Conservation (phyloP, 2,329 filamentous ascomycete genomes). For the Fusarium fujikuroi region DNA sequence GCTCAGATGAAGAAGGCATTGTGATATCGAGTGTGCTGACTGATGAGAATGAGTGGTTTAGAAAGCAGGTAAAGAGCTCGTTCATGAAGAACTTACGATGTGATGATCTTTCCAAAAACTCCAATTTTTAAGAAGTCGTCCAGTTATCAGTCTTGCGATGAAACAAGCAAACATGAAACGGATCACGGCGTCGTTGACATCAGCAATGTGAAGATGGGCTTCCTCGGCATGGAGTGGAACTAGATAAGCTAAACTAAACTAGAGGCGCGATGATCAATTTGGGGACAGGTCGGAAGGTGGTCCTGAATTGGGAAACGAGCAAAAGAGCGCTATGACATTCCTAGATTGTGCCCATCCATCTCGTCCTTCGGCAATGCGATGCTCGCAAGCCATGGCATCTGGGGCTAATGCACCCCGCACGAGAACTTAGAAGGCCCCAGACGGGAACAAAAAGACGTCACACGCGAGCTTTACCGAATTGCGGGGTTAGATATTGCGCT, state of each 20-base stretch:
- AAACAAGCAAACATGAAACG: not conserved
- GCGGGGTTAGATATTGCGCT: not conserved
- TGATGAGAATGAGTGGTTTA: not conserved
- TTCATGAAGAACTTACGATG: not conserved
- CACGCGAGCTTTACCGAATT: not conserved
- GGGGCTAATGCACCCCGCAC: slow-evolving; percentile 34
- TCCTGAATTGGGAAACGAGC: slow-evolving; percentile 15
- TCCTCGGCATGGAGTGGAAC: not conserved
- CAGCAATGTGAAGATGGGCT: not conserved
- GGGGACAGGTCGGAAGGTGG: slow-evolving; percentile 34
- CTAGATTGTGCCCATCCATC: not conserved
- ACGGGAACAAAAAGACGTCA: not conserved
- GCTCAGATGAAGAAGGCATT: slow-evolving; percentile 24
- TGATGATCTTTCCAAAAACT: not conserved
- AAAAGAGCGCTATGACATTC: not conserved
- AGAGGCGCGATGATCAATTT: not conserved
- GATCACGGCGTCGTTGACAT: not conserved
- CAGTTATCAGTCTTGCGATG: slow-evolving; percentile 6
- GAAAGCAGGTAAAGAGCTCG: not conserved
- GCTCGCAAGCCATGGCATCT: slow-evolving; percentile 18
- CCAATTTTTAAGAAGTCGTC: not conserved
- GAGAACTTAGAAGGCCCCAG: not conserved
- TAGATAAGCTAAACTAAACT: not conserved
- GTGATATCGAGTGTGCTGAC: slow-evolving; percentile 15
- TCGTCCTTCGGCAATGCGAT: slow-evolving; percentile 6